phyloP scores from a whole-genome alignment of 1,139 yeast genomes.

The Scheffersomyces segobiensis region DNA sequence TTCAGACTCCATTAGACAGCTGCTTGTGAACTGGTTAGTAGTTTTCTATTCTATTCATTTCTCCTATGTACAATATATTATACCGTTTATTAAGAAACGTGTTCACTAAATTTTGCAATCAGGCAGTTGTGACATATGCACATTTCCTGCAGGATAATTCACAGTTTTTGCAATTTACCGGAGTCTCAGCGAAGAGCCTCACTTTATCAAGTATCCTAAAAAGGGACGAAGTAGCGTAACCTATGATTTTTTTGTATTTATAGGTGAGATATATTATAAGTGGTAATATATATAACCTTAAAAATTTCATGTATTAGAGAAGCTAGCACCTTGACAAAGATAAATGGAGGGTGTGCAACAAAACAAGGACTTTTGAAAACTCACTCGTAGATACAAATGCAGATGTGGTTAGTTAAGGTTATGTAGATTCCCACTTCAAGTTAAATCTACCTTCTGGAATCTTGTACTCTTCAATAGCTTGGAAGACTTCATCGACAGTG shows the following conservation, averaged over 20 bases:
- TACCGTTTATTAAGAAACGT: background rate
- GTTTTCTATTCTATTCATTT: background rate
- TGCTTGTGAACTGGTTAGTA: background rate
- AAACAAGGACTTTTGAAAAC: background rate
- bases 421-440: constrained; percentile 62
- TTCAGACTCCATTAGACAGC: background rate
- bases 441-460: constrained; percentile 78
- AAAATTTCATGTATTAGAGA: background rate
- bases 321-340: background rate
- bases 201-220: background rate
- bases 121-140: background rate
- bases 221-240: too few relatives aligned
- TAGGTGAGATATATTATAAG: background rate
- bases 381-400: background rate
- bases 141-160: background rate
- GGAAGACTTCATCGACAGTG: constrained; percentile 66
- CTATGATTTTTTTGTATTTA: background rate
- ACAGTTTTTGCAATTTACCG: background rate
- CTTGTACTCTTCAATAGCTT: constrained; percentile 57
- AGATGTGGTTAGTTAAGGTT: background rate
- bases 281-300: too few relatives aligned
- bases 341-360: background rate
- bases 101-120: background rate
- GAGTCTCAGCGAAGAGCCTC: background rate
- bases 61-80: background rate